Evolutionary conservation across 345 rosid species (phyloP).

Genomic region (Mercurialis annua): DNA sequence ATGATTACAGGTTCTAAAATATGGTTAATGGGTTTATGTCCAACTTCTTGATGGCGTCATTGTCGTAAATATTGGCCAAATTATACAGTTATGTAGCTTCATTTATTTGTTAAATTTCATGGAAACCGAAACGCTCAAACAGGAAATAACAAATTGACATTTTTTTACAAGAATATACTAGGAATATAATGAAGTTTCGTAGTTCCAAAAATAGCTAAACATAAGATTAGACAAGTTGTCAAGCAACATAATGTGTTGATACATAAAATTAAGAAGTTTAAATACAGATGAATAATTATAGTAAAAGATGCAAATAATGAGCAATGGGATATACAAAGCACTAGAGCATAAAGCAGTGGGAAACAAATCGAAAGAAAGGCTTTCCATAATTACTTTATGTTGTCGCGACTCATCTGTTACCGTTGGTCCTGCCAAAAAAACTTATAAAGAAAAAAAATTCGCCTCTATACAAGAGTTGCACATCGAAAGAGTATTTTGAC

Average conservation of each 20-base stretch:
- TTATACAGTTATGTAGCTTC: too few species aligned
- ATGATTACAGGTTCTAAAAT: conserved; percentile 24
- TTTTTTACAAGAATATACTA: not conserved
- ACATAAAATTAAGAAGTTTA: too few species aligned
- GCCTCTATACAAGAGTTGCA: conserved; percentile 24
- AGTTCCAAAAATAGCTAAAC: too few species aligned
- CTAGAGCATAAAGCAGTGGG: conserved; percentile 25
- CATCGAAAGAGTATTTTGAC: conserved; percentile 22
- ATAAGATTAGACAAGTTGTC: too few species aligned
- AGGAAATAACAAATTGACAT: too few species aligned
- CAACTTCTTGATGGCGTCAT: conserved; percentile 21
- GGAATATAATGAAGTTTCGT: not conserved
- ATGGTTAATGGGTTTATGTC: conserved; percentile 22
- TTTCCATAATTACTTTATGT: conserved; percentile 38
- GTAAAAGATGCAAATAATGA: conserved; percentile 17
- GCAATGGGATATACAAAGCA: conserved; percentile 29
- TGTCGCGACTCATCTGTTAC: conserved; percentile 29
- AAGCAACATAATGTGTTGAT: too few species aligned
- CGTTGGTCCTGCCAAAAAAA: conserved; percentile 32
- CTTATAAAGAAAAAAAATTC: conserved; percentile 22
- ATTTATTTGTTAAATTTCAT: too few species aligned
- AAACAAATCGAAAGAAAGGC: conserved; percentile 26
- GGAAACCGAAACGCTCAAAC: too few species aligned
- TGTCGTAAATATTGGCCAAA: conserved; percentile 27
- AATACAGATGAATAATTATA: not conserved